These are phyloP conservation scores for Phylloporus arenicola DNA, from an alignment of 768 basidiomycete species.

Conservation along the genomic window DNA sequence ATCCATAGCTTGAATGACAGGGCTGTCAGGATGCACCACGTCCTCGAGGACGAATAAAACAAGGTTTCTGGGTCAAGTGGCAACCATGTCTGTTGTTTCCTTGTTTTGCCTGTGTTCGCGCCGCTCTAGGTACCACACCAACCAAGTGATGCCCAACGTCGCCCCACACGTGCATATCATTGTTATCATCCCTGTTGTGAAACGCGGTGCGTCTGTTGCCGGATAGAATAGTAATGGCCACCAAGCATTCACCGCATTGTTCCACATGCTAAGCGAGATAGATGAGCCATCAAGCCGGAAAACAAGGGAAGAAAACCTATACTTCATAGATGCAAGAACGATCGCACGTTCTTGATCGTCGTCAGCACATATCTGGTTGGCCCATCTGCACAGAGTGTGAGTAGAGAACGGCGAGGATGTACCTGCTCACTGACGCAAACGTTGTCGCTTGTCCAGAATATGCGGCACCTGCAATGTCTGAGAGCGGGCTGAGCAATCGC, in stretches of 20 bases:
- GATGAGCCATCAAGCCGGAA: background rate
- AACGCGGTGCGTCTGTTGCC: conserved; percentile 65
- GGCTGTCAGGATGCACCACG: background rate
- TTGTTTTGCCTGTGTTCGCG: conserved; percentile 25
- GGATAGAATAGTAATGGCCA: conserved; percentile 69
- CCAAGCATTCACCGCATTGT: conserved; percentile 64
- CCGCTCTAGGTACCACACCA: conserved; percentile 52
- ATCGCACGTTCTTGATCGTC: conserved; percentile 65
- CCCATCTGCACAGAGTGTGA: conserved; percentile 48
- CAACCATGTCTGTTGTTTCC: background rate
- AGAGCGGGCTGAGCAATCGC: background rate
- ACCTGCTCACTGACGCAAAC: conserved; percentile 47
- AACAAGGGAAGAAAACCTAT: conserved; percentile 5
- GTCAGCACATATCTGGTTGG: conserved; percentile 70
- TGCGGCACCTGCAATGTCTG: conserved; percentile 58
- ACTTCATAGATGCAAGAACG: conserved; percentile 77
- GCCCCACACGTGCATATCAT: conserved; percentile 56
- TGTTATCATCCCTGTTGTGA: conserved; percentile 63
- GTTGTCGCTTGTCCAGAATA: conserved; percentile 75
- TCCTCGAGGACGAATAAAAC: no score
- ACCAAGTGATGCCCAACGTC: conserved; percentile 50
- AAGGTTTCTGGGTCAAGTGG: background rate
- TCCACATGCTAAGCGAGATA: conserved; percentile 54
- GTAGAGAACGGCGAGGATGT: background rate
- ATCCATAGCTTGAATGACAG: conserved; percentile 7